Base-by-base conservation (phyloP, 2,329 filamentous ascomycete genomes). In the Rhynchosporium agropyri region DNA sequence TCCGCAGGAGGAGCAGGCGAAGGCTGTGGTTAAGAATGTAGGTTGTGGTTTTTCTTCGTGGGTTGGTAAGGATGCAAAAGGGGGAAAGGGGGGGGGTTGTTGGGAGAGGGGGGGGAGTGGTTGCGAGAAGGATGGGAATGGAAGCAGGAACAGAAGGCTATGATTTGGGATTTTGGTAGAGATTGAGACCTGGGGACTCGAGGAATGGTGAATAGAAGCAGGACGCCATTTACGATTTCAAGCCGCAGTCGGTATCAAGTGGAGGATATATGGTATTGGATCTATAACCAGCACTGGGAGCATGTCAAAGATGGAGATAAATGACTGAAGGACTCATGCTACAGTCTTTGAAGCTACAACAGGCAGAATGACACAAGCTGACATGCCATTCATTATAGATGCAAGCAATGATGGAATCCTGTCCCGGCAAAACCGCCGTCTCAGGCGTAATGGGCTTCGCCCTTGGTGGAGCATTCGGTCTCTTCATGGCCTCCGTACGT, bases 401-500 rank as follows among this genome's bases (percentile, higher is more conserved):
- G 72, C 71, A 74, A 72, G 66, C 57, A 36, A 54, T 74, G 1
- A 97, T 97, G 91, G 93, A 98, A 77, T 96, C 91, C 40, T 99
- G 95, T 75, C 86, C 89, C 29, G 88, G 88, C 63, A 99, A 99
- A 78, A 90, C 92, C 20, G 88, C 86, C 70, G 89, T 99, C 78
- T 90, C 93, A 0, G 95, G 94, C 62, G 91, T 89, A 29, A 96
- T 96, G 86, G 95, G 95, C 15, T 97, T 97, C 73, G 95, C 89
- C 43, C 88, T 99, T 69, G 95, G 95, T 67, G 95, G 92, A 72
- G 81, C 96, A 49, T 99, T 99, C 71, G 95, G 95, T 70, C 84
- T 98, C 72, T 99, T 99, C 81, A 99, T 98, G 94, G 92, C 93
- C 64, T 95, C 91, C 73, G 92, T 96, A 87, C 67, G 89, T 81